Evolutionary conservation across 2,329 filamentous ascomycete species (phyloP), one percentile per base, ranked within the genome.

Genomic region (Apiospora sp.): DNA sequence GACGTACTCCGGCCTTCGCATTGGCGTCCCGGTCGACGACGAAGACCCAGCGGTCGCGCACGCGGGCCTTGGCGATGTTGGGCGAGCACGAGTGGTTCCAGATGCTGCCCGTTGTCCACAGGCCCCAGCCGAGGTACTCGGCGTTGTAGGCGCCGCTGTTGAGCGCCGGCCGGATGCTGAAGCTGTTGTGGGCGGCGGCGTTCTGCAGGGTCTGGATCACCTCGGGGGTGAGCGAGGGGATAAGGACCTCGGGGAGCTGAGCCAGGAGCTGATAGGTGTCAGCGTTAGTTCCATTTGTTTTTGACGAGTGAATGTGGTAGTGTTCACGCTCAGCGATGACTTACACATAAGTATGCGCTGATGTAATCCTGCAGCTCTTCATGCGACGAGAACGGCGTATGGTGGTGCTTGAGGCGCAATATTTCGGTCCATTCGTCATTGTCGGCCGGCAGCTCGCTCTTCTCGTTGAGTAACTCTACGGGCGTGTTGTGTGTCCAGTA

Each of bases 171-270:
- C 68, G 68, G 68, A 70, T 70, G 49, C 68, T 70, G 48, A 70
- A 70, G 68, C 68, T 70, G 68, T 70, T 70, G 68, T 70, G 68
- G 34, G 68, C 68, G 10, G 68, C 68, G 46, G 68, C 68, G 48
- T 70, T 70, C n/a, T 70, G 68, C 48, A 70, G 68, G 10, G 68
- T 70, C 19, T 70, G 68, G 48, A 70, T 70, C 8, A 70, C 46
- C 19, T 70, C 68, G 12, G 48, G 68, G 46, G n/a, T 44, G 46
- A 70, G 68, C 12, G 68, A 58, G 10, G 68, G 48, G 19, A 70
- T 22, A 4, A 70, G 68, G 14, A 34, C 48, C 22, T 16, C 34
- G 34, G 68, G 68, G 14, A 70, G 34, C 8, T 41, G 68, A 12
- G 68, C 68, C 4, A 70, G 48, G 34, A 70, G 68, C 68, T 70